Evolutionary conservation across 139 green algal genomes (phyloP).

Genomic region (Chlamydomonas applanata): DNA sequence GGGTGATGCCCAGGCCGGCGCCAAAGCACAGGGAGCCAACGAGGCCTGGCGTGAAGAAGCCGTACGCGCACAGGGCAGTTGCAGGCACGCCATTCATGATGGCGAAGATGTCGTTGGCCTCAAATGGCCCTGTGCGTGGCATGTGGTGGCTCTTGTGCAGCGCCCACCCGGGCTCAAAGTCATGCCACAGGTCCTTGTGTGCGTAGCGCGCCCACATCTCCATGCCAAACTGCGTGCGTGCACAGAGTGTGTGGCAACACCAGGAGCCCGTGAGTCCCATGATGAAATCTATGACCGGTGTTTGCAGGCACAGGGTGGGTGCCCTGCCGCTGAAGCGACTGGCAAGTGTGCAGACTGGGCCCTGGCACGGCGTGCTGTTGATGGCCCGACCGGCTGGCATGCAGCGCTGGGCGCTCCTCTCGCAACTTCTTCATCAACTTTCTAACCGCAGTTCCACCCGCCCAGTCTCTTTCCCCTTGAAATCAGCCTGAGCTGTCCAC

Average conservation of each 20-base stretch:
- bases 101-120: constrained; percentile 96
- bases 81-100: constrained; percentile 73
- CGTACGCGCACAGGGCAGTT: constrained; percentile 86
- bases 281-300: background rate
- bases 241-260: too few relatives aligned
- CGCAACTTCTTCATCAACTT: too few relatives aligned
- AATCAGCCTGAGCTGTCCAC: constrained; percentile 19
- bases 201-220: constrained; percentile 91
- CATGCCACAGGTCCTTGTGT: constrained; percentile 94
- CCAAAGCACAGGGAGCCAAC: constrained; percentile 83
- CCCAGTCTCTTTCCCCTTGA: too few relatives aligned
- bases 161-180: constrained; percentile 72
- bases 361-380: too few relatives aligned
- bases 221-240: constrained; percentile 59
- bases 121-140: constrained; percentile 87
- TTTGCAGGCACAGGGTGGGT: background rate
- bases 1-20: constrained; percentile 92
- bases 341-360: background rate
- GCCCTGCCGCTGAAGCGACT: background rate
- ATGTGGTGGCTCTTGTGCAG: constrained; percentile 94
- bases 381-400: too few relatives aligned
- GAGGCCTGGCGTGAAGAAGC: constrained; percentile 82
- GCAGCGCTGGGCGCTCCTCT: too few relatives aligned
- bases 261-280: background rate
- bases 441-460: too few relatives aligned